These are phyloP conservation scores for Cutaneotrichosporon sp. DNA, from an alignment of 1,284 basidiomycete species.

Conservation along the genomic window DNA sequence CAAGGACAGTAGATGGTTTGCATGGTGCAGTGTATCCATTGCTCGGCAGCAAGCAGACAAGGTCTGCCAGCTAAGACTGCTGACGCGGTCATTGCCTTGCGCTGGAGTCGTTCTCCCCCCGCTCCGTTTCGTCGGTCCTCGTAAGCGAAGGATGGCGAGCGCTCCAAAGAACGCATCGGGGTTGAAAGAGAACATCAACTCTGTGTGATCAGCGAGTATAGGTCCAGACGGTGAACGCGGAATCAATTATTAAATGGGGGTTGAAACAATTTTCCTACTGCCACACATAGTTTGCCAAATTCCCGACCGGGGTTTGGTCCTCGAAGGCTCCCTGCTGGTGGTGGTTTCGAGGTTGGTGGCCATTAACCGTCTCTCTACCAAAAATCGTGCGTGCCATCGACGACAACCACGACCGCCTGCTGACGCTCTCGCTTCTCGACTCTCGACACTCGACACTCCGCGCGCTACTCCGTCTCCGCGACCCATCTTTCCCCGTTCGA, in stretches of 20 bases:
- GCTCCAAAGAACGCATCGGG: constrained; percentile 26
- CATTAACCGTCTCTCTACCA: constrained; percentile 15
- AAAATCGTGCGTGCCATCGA: constrained; percentile 19
- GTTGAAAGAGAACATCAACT: constrained; percentile 9
- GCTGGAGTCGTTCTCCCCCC: constrained; percentile 21
- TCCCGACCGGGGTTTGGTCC: not conserved
- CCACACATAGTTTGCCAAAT: not conserved
- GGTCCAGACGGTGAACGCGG: too few species aligned
- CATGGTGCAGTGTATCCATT: constrained; percentile 3
- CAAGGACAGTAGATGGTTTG: not conserved
- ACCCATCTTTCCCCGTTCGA: not conserved
- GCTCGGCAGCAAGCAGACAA: constrained; percentile 7
- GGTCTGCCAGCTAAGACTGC: constrained; percentile 1
- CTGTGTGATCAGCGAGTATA: not conserved
- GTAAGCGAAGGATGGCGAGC: constrained; percentile 22
- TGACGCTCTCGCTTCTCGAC: constrained; percentile 14
- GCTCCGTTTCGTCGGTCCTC: constrained; percentile 29
- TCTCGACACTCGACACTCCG: not conserved
- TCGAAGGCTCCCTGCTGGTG: not conserved
- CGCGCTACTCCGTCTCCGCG: not conserved
- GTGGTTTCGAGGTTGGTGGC: constrained; percentile 2
- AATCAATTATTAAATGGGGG: not conserved
- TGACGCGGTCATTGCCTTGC: not conserved
- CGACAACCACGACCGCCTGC: constrained; percentile 6
- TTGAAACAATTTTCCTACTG: constrained; percentile 1